Base-by-base conservation (phyloP, 805 yeast genomes). In the Pichia deserticola region DNA sequence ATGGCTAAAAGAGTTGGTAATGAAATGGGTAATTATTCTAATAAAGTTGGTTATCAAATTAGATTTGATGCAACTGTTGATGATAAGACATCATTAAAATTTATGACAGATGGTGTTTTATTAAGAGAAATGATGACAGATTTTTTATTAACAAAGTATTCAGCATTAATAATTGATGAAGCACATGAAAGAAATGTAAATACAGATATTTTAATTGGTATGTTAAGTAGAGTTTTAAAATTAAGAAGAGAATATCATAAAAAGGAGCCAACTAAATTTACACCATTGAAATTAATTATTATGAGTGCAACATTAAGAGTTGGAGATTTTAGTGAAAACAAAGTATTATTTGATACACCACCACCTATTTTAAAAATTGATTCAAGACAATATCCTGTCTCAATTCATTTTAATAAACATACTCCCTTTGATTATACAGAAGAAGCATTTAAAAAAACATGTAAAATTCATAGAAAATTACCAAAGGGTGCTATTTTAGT, bases 281-380 rank as follows among this genome's bases (percentile, higher is more conserved):
- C 75, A 53, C 89, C 85, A 11, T 72, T 93, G 52, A 93, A 92
- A 64, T 68, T 93, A 51, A 78, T 93, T 30, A 84, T 93, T 58
- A 93, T 93, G 99, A 90, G 98, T 41, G 99, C 99, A 15, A 93
- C 99, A 0, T 74, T 93, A 51, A 75, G 98, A 59, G 98, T 93
- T 0, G 70, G 92, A 13, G 99, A 93, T 65, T 93, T 93, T 62
- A 81, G 96, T 47, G 95, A 89, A 59, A 93, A 93, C 64, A 63
- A 67, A 13, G 67, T 74, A 2, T 70, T 95, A 34, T 93, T 95
- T 60, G 66, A 73, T 15, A 58, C 61, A 0, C 82, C 86, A 0
- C 99, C 99, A 1, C 99, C 99, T 2, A 79, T 95, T 36, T 68
- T 95, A 36, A 84, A 84, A 56, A 89, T 93, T 12, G 92, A 86